Base-by-base conservation (phyloP, 352 stramenopile genomes). In the Blastocystis sp. region DNA sequence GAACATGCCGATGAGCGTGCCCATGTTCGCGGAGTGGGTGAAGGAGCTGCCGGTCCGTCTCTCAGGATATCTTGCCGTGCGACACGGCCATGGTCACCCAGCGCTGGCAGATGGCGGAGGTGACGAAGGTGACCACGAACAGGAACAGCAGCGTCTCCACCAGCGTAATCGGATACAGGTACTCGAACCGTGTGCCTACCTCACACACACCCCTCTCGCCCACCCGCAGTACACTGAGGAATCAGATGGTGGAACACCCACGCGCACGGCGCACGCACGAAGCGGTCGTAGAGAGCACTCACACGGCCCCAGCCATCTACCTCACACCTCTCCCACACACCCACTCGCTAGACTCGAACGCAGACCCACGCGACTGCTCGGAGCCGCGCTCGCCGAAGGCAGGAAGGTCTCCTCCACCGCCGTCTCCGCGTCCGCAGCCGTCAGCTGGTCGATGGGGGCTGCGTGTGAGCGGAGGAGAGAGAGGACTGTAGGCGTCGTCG, bases 241-340 rank as follows among this genome's bases (percentile, higher is more conserved):
- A 76, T 76, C 9, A 57, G 32, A 38, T 76, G 64, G 46, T 76
- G 40, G 64, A 76, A 76, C 21, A 76, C 9, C 18, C 29, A 76
- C 14, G 11, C 14, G 14, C 34, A 29, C 6, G 64, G 64, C 16
- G 16, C 29, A 24, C 32, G 21, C 36, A 76, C 18, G 36, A 76
- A 14, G 6, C 9, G 9, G 21, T 53, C 46, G 46, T 57, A 76
- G 40, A 27, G 4, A 0, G 18, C 24, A 29, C 16, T 16, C 7
- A 64, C 11, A 21, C 7, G n/a, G 7, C 24, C 29, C 54, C 16
- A 32, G 16, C 16, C 54, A 29, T 21, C 54, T 64, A 64, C 54
- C 9, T 29, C 24, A 21, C 16, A 64, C 21, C n/a, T 29, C 29
- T 21, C n/a, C 29, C 21, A 9, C 24, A 32, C 29, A 34, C 24